phyloP scores from a whole-genome alignment of 1,284 basidiomycete species.

The Pascua sp. region DNA sequence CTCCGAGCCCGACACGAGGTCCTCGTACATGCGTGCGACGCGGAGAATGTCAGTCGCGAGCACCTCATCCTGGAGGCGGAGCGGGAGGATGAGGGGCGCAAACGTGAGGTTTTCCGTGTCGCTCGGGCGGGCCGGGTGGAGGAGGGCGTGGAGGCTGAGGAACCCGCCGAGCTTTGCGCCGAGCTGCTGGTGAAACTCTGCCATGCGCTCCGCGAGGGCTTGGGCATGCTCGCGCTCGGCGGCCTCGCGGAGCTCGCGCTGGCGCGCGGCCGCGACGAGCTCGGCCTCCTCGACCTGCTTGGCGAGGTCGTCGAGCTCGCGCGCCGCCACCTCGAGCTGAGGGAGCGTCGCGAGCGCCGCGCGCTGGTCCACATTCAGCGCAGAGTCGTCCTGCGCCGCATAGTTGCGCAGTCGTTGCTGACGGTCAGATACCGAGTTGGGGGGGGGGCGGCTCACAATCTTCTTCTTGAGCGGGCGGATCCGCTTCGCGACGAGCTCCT shows the following conservation, averaged over 20 bases:
- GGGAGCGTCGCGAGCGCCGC: constrained; percentile 66
- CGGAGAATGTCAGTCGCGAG: constrained; percentile 42
- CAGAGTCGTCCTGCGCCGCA: constrained; percentile 60
- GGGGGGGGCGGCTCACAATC: constrained; percentile 59
- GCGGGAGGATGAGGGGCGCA: constrained; percentile 47
- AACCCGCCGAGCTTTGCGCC: constrained; percentile 61
- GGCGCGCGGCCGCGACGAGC: constrained; percentile 26
- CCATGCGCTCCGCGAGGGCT: constrained; percentile 5
- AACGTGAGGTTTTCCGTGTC: constrained; percentile 44
- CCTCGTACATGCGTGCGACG: constrained; percentile 40
- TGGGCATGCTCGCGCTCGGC: constrained; percentile 12
- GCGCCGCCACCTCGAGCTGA: constrained; percentile 66
- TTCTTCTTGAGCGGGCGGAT: constrained; percentile 73
- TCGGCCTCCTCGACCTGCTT: constrained; percentile 62
- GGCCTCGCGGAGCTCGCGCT: constrained; percentile 27
- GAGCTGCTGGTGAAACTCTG: constrained; percentile 37
- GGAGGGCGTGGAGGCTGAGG: constrained; percentile 61
- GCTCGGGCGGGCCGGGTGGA: constrained; percentile 49
- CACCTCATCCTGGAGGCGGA: constrained; percentile 41
- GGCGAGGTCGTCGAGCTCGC: constrained; percentile 75
- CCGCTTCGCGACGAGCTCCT: constrained; percentile 72
- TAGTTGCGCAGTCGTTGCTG: constrained; percentile 71
- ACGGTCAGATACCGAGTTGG: neutral
- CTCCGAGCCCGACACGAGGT: constrained; percentile 33
- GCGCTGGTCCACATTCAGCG: constrained; percentile 79